Base-by-base conservation (phyloP, 768 basidiomycete species). In the Daedaleopsis sinensis region DNA sequence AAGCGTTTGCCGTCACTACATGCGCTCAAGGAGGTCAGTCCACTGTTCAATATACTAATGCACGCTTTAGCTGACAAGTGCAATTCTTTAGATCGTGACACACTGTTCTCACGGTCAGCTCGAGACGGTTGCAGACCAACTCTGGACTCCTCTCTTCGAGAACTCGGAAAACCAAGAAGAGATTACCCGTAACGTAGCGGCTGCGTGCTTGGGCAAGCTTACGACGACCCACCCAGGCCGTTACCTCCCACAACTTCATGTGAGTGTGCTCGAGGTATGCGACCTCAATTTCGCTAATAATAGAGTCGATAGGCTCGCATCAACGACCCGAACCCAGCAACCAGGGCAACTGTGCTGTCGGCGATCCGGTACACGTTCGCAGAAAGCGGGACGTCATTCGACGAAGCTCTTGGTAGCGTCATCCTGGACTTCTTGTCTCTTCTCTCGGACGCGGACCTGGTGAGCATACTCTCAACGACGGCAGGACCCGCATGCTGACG, bases 181-280 rank as follows among this genome's bases (percentile, higher is more conserved):
- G 75, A 91, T 90, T 9, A 91, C 93, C 1, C 81, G 96, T 52
- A 98, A 97, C 70, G 93, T 98, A 39, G 94, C 96, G 24, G 95
- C 97, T 49, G 96, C 96, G 3, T 98, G 96, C 71, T 83, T 99
- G 18, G 97, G 97, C 37, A 97, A 98, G 74, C 80, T 99, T 35
- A 96, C 95, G 0, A 93, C 92, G 0, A 91, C 93, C 0, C 91
- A 95, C 59, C 95, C 97, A 5, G 86, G 89, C 0, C 88, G 87
- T 67, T 99, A 96, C 73, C 80, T 98, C 18, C 93, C 94, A 2
- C 93, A 97, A 68, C 85, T 99, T 11, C 95, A 98, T 69, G 92
- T 91, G 71, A 63, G 85, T 37, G n/a, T 23, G n/a, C 18, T 1
- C 36, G 19, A 18, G 27, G 3, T 32, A 18, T 1, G 21, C 2